These are phyloP conservation scores for Neonectria hederae DNA, from an alignment of 2,329 filamentous ascomycete genomes.

Conservation along the genomic window DNA sequence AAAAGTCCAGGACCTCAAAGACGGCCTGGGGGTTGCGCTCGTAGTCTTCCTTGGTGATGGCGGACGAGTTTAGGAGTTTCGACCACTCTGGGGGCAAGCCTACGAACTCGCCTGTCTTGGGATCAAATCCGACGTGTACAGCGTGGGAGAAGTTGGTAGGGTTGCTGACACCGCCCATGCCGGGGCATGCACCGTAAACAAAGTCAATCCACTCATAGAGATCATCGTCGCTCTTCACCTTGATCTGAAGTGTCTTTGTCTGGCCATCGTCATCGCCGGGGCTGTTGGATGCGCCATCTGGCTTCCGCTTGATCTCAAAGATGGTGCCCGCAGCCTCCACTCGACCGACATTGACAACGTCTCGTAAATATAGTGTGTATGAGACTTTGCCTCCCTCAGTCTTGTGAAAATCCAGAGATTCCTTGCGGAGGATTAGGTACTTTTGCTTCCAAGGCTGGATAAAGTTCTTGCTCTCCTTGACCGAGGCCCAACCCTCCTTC, in stretches of 20 bases:
- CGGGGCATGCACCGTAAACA: constrained; percentile 95
- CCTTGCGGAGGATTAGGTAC: constrained; percentile 90
- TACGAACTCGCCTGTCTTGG: constrained; percentile 92
- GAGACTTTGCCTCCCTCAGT: constrained; percentile 86
- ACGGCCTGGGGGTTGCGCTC: constrained; percentile 92
- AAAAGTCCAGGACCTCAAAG: constrained; percentile 85
- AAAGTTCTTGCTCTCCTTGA: constrained; percentile 91
- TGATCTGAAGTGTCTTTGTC: constrained; percentile 86
- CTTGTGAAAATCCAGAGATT: constrained; percentile 94
- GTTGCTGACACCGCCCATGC: constrained; percentile 98
- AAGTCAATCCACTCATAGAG: constrained; percentile 99
- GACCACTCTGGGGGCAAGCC: constrained; percentile 97
- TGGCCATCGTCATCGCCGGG: constrained; percentile 82
- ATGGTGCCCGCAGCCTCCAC: constrained; percentile 92
- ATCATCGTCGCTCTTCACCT: constrained; percentile 94
- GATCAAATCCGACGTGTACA: constrained; percentile 97
- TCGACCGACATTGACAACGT: constrained; percentile 88
- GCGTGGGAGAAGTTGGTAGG: constrained; percentile 98
- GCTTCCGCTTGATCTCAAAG: constrained; percentile 87
- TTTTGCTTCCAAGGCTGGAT: constrained; percentile 90
- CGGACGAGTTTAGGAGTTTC: constrained; percentile 92
- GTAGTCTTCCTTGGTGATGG: constrained; percentile 98
- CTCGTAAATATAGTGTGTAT: constrained; percentile 85
- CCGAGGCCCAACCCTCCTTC: constrained; percentile 83
- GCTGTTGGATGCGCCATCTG: constrained; percentile 74